Evolutionary conservation across 2,329 filamentous ascomycete species (phyloP), one percentile per base, ranked within the genome.

Genomic region (Cadophora luteo-olivacea): DNA sequence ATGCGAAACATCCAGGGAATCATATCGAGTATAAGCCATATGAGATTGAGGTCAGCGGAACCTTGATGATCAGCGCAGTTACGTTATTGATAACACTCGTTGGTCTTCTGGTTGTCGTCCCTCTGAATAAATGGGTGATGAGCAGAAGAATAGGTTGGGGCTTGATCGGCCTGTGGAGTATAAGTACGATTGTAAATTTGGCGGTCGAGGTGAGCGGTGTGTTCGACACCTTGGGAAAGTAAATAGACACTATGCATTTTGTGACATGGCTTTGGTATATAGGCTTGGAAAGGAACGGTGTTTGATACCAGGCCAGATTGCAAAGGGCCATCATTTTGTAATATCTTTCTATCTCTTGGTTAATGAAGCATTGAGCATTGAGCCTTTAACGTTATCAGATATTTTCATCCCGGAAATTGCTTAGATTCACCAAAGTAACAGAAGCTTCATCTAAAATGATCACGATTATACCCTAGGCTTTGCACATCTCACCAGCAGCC

Each of bases 101-200:
- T 4, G 89, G 91, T 2, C 81, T 99, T 72, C 82, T 99, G 70
- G 85, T 97, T 33, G 84, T 89, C 0, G 93, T 99, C 64, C 96
- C 96, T 5, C 77, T 91, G 82, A 97, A 96, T 80, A 88, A 89
- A 72, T 97, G 94, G 94, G 83, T 91, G 51, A 90, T 97, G 87
- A 94, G 89, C 77, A 86, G 90, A 64, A 90, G 85, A 79, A 93
- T 99, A 74, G 96, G 96, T 16, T 92, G 89, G 85, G 88, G 88
- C 0, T 79, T 98, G 74, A 91, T 99, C 74, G 85, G 82, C 11
- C 80, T 98, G 22, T 99, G 96, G 96, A 84, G 82, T 14, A 79
- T 93, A 32, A 94, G 92, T 77, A 98, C 95, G 0, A 76, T 92
- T 41, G 83, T 90, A 25, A 99, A 98, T 80, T 86, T 99, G 2